Conservation (phyloP, 108 stramenopile species). For the Discostella stelligeroides region DNA sequence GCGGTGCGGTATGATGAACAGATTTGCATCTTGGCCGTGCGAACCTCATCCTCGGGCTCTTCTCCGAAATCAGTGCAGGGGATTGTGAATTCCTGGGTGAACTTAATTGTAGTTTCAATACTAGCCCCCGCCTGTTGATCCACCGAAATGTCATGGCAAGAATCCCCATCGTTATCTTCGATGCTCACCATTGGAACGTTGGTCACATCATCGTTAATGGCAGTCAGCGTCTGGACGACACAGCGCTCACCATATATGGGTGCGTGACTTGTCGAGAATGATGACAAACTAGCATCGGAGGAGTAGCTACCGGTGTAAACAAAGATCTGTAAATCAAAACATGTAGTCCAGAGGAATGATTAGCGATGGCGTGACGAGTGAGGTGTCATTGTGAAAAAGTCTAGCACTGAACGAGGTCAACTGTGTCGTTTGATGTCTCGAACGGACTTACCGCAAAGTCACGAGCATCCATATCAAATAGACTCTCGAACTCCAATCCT, state of each 20-base stretch:
- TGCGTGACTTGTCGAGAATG: not conserved
- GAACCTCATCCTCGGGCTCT: not conserved
- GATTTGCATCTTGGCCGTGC: not conserved
- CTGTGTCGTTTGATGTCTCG: too few relatives aligned
- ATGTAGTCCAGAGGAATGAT: too few relatives aligned
- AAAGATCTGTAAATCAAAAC: not conserved
- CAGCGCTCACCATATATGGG: constrained; percentile 6
- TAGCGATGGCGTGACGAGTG: not conserved
- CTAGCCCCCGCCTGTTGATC: not conserved
- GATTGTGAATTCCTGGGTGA: not conserved
- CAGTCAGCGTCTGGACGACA: not conserved
- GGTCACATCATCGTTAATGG: not conserved
- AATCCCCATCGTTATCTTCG: not conserved
- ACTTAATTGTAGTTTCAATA: not conserved
- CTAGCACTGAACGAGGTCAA: not conserved
- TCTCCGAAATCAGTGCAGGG: constrained; percentile 5
- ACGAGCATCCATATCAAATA: not conserved
- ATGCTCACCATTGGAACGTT: not conserved
- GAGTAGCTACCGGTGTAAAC: constrained; percentile 2
- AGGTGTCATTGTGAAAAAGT: not conserved
- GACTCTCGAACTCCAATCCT: not conserved
- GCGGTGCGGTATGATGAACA: not conserved
- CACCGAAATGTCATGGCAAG: not conserved
- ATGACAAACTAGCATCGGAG: not conserved
- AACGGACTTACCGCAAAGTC: constrained; percentile 15